phyloP scores from a whole-genome alignment of 352 stramenopile species.

The Pythium biforme region DNA sequence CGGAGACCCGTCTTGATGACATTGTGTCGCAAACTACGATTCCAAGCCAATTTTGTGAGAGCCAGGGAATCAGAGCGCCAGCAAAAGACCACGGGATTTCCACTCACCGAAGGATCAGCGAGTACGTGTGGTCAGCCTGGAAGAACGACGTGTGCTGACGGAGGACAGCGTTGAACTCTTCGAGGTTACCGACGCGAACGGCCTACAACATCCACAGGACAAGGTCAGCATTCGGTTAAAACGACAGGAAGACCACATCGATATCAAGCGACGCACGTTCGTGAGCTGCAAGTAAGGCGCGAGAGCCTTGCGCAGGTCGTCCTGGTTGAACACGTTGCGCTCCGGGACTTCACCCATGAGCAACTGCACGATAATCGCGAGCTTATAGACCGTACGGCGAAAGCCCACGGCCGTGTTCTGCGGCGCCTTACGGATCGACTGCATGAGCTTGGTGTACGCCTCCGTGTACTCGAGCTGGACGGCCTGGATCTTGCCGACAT shows the following conservation, averaged over 20 bases:
- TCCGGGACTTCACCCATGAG: conserved; percentile 98
- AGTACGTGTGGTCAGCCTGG: conserved; percentile 93
- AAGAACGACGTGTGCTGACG: conserved; percentile 85
- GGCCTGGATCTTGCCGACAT: conserved; percentile 94
- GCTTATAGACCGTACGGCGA: conserved; percentile 94
- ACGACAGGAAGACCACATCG: not conserved
- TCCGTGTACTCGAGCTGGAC: conserved; percentile 98
- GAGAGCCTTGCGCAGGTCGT: conserved; percentile 88
- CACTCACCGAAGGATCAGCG: conserved; percentile 91
- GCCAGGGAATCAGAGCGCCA: too few relatives aligned
- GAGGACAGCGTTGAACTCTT: conserved; percentile 93
- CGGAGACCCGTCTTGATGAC: conserved; percentile 98
- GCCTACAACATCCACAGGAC: conserved; percentile 46
- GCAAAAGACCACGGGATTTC: not conserved
- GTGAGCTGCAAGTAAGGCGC: conserved; percentile 96
- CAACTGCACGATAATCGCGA: conserved; percentile 96
- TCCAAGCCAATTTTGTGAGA: not conserved
- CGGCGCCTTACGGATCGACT: conserved; percentile 96
- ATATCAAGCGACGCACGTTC: conserved; percentile 58
- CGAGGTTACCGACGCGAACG: conserved; percentile 94
- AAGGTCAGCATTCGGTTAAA: not conserved
- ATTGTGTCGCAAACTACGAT: conserved; percentile 91
- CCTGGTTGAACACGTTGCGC: conserved; percentile 91
- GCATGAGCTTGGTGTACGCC: conserved; percentile 95
- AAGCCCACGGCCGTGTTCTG: conserved; percentile 96